These are phyloP conservation scores for Fraxinus sp. DNA, from an alignment of 305 asterid genomes.

Conservation along the genomic window DNA sequence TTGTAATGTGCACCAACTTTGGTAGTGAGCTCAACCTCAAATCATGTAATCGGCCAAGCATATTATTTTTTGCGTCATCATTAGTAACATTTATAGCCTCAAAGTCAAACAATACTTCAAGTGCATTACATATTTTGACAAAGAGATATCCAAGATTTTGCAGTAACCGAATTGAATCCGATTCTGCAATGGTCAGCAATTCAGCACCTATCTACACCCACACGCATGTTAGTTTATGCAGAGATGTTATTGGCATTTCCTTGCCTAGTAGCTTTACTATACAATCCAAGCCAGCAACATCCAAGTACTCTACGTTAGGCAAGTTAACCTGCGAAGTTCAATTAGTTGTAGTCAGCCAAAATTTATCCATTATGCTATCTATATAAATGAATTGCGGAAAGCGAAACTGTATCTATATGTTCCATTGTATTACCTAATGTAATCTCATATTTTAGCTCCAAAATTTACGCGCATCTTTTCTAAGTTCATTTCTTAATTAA, in stretches of 20 bases:
- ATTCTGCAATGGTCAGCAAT: not conserved
- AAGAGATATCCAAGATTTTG: accelerated
- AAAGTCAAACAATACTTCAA: not conserved
- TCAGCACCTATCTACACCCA: accelerated
- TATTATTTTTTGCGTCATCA: not conserved
- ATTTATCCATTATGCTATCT: no score
- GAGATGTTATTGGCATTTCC: not conserved
- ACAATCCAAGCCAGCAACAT: accelerated
- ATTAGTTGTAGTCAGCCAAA: no score
- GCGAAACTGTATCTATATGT: no score
- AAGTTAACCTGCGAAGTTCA: no score
- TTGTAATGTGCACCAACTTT: no score
- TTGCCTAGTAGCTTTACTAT: not conserved
- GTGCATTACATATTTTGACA: not conserved
- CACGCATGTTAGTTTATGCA: not conserved
- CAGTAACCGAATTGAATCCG: not conserved
- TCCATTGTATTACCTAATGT: no score
- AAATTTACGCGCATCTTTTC: no score
- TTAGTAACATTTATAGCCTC: not conserved
- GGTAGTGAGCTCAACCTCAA: not conserved
- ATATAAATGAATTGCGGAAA: no score
- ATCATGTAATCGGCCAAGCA: not conserved
- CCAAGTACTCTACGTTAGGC: no score
- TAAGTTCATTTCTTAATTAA: no score
- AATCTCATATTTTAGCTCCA: no score